phyloP scores from a whole-genome alignment of 306 rosid genomes.

The Prunus dulcis region DNA sequence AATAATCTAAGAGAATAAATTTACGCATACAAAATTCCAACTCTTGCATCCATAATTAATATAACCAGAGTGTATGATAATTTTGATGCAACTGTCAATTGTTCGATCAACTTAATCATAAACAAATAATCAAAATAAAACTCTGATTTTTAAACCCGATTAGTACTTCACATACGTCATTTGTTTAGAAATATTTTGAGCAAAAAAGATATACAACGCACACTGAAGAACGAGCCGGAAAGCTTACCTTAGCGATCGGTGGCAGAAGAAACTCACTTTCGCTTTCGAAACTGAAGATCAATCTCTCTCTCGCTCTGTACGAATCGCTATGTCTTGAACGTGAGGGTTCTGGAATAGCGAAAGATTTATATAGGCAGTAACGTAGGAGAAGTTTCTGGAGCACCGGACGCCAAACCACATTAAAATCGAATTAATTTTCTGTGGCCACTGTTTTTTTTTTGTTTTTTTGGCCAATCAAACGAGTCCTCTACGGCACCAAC shows the following conservation, averaged over 20 bases:
- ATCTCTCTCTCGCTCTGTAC: background rate
- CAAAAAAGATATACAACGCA: no score
- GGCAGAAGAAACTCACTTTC: background rate
- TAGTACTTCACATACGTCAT: no score
- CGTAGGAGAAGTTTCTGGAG: constrained; percentile 9
- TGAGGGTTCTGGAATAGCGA: fast-evolving
- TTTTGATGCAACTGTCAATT: background rate
- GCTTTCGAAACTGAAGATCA: no score
- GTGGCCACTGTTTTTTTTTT: background rate
- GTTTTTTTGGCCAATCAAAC: no score
- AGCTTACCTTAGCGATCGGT: background rate
- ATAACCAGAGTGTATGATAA: background rate
- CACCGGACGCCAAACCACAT: background rate
- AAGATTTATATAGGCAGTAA: background rate
- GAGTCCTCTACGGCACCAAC: background rate
- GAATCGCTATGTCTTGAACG: background rate
- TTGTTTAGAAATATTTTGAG: no score
- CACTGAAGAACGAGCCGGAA: background rate
- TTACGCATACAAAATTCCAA: background rate
- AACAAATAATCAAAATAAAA: background rate
- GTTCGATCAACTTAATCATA: background rate
- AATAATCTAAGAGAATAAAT: background rate
- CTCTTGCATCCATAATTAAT: background rate
- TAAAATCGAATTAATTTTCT: background rate
- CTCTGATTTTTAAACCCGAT: background rate